Percentiles rank a stretch among this genome's conserved stretches.
phyloP scores from a whole-genome alignment of 176 grass and related monocot species.

The Areca catechu region DNA sequence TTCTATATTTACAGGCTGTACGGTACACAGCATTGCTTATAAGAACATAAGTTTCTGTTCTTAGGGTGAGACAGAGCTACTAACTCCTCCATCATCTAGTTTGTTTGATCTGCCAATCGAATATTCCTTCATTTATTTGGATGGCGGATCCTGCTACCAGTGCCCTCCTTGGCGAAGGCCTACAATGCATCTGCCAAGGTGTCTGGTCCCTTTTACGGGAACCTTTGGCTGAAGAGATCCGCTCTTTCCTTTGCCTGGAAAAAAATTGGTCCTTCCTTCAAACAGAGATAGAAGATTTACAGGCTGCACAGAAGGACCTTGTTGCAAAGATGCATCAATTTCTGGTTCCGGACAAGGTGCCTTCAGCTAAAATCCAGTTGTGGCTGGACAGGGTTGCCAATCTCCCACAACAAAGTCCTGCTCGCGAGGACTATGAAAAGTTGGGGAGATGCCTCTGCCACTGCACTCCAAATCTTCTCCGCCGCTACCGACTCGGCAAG shows the following conservation, averaged over 20 bases:
- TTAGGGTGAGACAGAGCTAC: too few relatives aligned
- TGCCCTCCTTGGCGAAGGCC: not conserved
- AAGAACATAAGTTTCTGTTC: too few relatives aligned
- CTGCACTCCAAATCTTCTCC: constrained; percentile 29
- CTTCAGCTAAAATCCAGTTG: constrained; percentile 1
- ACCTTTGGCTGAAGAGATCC: constrained; percentile 13
- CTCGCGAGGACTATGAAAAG: constrained; percentile 17
- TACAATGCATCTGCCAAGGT: constrained; percentile 20
- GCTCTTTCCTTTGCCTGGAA: constrained; percentile 26
- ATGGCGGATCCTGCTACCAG: too few relatives aligned
- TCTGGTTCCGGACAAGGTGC: constrained; percentile 18
- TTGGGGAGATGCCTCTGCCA: constrained; percentile 19
- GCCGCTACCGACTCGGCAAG: constrained; percentile 25
- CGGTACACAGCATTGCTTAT: too few relatives aligned
- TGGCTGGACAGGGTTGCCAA: constrained; percentile 21
- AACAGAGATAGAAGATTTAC: constrained; percentile 15
- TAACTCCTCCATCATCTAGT: too few relatives aligned
- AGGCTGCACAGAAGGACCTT: constrained; percentile 1
- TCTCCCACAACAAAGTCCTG: not conserved
- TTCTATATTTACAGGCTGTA: too few relatives aligned
- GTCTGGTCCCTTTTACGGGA: constrained; percentile 2
- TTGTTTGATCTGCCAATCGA: too few relatives aligned
- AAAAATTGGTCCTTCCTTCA: constrained; percentile 10
- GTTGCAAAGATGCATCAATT: not conserved
- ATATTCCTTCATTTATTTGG: too few relatives aligned